A percentile compares a stretch with the other conserved stretches of the same genome.
These are phyloP conservation scores for Xylaria sp. DNA, from an alignment of 2,329 filamentous ascomycete genomes.

Conservation along the genomic window DNA sequence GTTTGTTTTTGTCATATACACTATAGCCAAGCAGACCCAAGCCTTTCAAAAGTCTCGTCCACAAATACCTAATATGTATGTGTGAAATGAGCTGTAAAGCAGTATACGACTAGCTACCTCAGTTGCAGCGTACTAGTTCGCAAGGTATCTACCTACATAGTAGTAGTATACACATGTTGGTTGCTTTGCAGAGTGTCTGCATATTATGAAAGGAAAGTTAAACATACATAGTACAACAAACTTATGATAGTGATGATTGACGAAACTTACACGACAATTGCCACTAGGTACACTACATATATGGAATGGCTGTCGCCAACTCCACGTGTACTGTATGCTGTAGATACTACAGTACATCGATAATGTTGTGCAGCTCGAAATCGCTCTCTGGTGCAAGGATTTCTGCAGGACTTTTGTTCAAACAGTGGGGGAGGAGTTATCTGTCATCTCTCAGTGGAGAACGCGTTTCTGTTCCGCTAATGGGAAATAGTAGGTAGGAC, in stretches of 20 bases:
- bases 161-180: background rate
- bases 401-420: conserved; percentile 14
- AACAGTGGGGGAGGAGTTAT: conserved; percentile 10
- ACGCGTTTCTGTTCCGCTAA: conserved; percentile 2
- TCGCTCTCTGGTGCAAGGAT: conserved; percentile 30
- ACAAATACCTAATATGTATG: background rate
- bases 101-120: background rate
- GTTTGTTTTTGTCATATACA: background rate
- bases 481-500: background rate
- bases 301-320: background rate
- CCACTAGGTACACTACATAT: background rate
- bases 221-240: background rate
- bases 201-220: background rate
- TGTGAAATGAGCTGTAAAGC: background rate
- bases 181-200: background rate
- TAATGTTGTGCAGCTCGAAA: conserved; percentile 28
- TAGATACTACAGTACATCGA: conserved; percentile 1
- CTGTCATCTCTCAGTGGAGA: conserved; percentile 18
- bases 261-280: background rate
- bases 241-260: background rate
- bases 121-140: background rate
- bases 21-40: background rate
- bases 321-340: conserved; percentile 1
- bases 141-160: no score
- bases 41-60: background rate